Evolutionary conservation across 2,329 filamentous ascomycete genomes (phyloP).

Genomic region (Ceratocystiopsis sp.): DNA sequence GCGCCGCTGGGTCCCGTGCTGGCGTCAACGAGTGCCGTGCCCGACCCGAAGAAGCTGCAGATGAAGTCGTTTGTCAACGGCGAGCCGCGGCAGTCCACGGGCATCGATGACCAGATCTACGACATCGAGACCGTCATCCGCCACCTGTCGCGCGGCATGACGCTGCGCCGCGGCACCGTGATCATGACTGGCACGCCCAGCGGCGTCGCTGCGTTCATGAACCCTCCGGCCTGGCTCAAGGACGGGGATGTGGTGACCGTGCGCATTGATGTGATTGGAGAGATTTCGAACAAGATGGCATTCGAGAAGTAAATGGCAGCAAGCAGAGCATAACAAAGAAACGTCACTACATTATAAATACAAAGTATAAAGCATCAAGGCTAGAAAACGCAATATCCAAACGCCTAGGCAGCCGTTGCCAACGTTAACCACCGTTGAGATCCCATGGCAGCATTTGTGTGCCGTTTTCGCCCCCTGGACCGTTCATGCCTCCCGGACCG

Average conservation of each 20-base stretch:
- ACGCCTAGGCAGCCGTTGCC: not conserved
- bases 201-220: conserved; percentile 16
- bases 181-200: conserved; percentile 25
- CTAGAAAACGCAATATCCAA: not conserved
- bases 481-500: not conserved
- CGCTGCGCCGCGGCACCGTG: conserved; percentile 25
- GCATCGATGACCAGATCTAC: conserved; percentile 27
- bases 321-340: too few species aligned
- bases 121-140: conserved; percentile 21
- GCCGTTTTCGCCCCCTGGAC: too few species aligned
- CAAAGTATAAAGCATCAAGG: too few species aligned
- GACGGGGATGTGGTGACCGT: conserved; percentile 20
- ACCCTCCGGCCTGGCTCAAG: conserved; percentile 17
- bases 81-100: conserved; percentile 25
- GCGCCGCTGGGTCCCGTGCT: conserved; percentile 31
- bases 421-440: not conserved
- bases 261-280: conserved; percentile 16
- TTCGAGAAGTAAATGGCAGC: conserved; percentile 2
- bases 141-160: conserved; percentile 23
- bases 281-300: conserved; percentile 13
- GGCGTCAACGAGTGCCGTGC: conserved; percentile 9
- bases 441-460: not conserved
- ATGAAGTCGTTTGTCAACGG: conserved; percentile 25
- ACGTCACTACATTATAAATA: not conserved
- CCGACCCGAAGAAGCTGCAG: conserved; percentile 11